Evolutionary conservation across 2,329 filamentous ascomycete genomes (phyloP), one percentile per base, ranked within the genome.

Genomic region (Neobulgaria alba): DNA sequence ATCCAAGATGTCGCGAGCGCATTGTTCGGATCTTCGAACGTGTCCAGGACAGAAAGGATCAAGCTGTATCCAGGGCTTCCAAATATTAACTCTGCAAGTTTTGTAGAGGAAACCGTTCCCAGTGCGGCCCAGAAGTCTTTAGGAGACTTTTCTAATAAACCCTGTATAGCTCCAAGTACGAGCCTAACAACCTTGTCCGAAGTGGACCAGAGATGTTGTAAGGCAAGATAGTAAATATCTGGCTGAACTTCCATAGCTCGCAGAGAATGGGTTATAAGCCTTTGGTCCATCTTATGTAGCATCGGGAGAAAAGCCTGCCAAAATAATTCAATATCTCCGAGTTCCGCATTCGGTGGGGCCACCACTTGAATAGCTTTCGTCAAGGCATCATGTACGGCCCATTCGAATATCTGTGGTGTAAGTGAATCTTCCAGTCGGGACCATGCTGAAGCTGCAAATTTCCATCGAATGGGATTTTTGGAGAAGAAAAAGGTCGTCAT

Each of bases 111-210:
- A 37, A 90, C 85, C 20, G 86, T 77, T 37, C 84, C 81, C 64
- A 94, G 82, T 2, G 87, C 82, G 53, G 87, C 82, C 90, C 90
- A 95, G 53, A 95, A 92, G 33, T 85, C 83, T 40, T 74, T 75
- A 0, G 87, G 74, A 0, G 85, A 82, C 53, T 85, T 88, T 49
- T 80, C 74, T 38, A 95, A 67, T 12, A 95, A 71, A 10, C 68
- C 69, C 33, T 75, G 77, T 46, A 95, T 73, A 1, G 81, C 78
- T 41, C 79, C 76, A 33, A 94, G 70, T 12, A 92, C 68, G 43
- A 80, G 72, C 10, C 79, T 69, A 43, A 94, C 68, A 16, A 84
- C 75, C 2, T 68, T 65, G 41, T 73, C 71, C 31, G 66, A 63
- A 41, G 71, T 69, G 33, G 47, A 56, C 12, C 66, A 61, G 21